These are phyloP conservation scores for Backusella parvicylindrica DNA, from an alignment of 192 early-diverging fungal species.

Conservation along the genomic window DNA sequence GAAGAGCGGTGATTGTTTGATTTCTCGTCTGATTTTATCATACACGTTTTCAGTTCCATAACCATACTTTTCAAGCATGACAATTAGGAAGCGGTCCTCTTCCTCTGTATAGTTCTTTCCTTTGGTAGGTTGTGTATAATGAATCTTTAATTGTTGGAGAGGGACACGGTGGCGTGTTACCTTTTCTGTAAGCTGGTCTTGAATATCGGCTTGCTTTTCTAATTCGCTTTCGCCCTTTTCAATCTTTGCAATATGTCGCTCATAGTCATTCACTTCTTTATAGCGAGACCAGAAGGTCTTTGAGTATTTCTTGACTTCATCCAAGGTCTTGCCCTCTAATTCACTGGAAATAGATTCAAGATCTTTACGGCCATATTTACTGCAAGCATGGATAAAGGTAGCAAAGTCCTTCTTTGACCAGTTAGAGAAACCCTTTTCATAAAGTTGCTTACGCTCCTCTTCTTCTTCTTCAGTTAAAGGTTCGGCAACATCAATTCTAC, in stretches of 20 bases:
- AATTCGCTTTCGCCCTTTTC: conserved; percentile 86
- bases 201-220: conserved; percentile 75
- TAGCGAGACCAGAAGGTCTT: conserved; percentile 88
- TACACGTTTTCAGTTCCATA: conserved; percentile 91
- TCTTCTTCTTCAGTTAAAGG: conserved; percentile 88
- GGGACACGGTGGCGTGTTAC: conserved; percentile 73
- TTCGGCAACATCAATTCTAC: conserved; percentile 82
- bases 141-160: conserved; percentile 84
- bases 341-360: conserved; percentile 75
- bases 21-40: conserved; percentile 86
- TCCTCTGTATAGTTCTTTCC: conserved; percentile 94
- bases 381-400: conserved; percentile 81
- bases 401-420: conserved; percentile 93
- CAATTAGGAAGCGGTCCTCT: conserved; percentile 95
- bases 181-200: conserved; percentile 76
- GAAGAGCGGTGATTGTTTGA: conserved; percentile 79
- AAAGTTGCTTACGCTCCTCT: conserved; percentile 68
- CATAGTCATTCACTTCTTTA: conserved; percentile 86
- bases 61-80: conserved; percentile 83
- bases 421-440: conserved; percentile 74
- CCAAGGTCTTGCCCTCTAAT: conserved; percentile 89
- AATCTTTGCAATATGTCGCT: conserved; percentile 82
- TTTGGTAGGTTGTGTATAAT: conserved; percentile 81
- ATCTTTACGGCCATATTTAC: conserved; percentile 76
- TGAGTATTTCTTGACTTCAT: conserved; percentile 82